Evolutionary conservation across 257 asterid species (phyloP), one percentile per base, ranked within the genome.

Genomic region (Voacanga thouarsii): DNA sequence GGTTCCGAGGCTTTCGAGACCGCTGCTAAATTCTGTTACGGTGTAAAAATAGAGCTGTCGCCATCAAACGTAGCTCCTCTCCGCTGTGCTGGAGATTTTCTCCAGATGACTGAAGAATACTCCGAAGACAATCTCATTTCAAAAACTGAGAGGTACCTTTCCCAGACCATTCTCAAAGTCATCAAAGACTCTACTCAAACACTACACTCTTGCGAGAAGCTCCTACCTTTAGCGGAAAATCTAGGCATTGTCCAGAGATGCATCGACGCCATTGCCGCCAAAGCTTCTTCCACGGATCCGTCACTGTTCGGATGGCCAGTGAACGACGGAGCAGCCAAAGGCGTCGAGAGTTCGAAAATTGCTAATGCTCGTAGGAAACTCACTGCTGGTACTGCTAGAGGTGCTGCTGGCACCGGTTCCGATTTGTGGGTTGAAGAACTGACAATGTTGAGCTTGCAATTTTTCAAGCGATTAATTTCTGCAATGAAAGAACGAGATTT

Each of bases 241-340:
- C 82, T 95, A 68, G 89, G 88, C 75, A 92, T 95, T 85, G 92
- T 84, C 30, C 88, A 84, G 79, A 87, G 94, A 81, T 93, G 97
- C 84, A 83, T 93, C 63, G 90, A 90, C 15, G 96, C 97, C 39
- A 79, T 91, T 60, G 93, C 91, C 0, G 72, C 81, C 57, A 93
- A 78, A 79, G 97, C 97, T 78, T 88, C 92, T 21, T 74, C 87
- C 33, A 67, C 93, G 6, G 98, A 93, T 90, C 97, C 97, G 60
- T 82, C 98, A 59, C 77, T 93, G 49, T 90, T 96, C 12, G 98
- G 99, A 18, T 96, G 99, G 98, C 99, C 99, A 43, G 90, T 96
- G 57, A 91, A 81, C 79, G 97, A 89, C 80, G 89, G 86, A 15
- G 51, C 51, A 2, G 72, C 51, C 72, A 83, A 47, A 74, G 75